These are phyloP conservation scores for Uronychia setigera DNA, from an alignment of 73 alveolate genomes.

Conservation along the genomic window DNA sequence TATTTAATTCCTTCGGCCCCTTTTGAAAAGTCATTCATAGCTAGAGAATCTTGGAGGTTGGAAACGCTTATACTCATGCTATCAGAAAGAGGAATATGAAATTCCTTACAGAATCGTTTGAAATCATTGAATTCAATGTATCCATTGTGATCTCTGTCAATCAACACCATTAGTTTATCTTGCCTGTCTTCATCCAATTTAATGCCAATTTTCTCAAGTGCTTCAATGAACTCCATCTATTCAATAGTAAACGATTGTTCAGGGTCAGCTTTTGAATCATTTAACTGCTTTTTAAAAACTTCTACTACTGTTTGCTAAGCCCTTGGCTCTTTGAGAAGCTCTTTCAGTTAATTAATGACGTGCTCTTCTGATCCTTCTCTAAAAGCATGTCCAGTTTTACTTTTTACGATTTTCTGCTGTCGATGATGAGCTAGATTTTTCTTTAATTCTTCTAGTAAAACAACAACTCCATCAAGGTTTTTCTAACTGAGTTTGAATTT, in stretches of 20 bases:
- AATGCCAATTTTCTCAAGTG: neutral
- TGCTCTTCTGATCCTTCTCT: neutral
- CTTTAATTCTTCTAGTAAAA: neutral
- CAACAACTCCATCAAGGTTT: neutral
- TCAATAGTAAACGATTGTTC: neutral
- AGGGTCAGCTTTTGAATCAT: neutral
- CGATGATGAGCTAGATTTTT: neutral
- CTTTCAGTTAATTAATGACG: neutral
- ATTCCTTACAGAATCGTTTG: neutral
- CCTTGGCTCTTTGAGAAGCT: neutral
- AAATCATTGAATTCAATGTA: neutral
- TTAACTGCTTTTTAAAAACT: neutral
- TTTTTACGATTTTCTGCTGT: neutral
- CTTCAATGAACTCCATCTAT: neutral
- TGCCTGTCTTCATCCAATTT: neutral
- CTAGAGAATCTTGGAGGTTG: neutral
- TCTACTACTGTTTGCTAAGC: neutral
- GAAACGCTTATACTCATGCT: neutral
- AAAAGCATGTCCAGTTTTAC: neutral
- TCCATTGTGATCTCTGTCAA: neutral
- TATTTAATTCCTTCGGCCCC: constrained; percentile 2
- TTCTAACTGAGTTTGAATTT: neutral
- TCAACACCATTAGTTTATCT: neutral
- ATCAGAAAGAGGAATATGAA: neutral
- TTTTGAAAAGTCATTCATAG: neutral